Evolutionary conservation across 1,139 yeast genomes (phyloP).

Genomic region (Suhomyces yuchorum): DNA sequence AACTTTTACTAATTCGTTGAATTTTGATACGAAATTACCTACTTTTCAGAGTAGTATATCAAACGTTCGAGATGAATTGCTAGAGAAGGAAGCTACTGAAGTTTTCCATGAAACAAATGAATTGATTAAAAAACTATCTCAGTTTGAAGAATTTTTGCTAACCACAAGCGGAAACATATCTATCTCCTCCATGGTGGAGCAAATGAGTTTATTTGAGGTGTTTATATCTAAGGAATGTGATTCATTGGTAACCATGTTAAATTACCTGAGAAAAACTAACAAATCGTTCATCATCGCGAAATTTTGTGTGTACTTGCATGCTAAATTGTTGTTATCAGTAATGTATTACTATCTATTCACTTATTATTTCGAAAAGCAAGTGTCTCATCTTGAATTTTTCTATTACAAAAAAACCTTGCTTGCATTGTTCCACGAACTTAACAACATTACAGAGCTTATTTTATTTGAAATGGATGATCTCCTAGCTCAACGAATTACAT

Average conservation of each 20-base stretch:
- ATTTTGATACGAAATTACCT: slow-evolving; percentile 29
- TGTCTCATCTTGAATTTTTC: slow-evolving; percentile 24
- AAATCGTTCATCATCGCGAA: slow-evolving; percentile 9
- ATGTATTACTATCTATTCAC: slow-evolving; percentile 29
- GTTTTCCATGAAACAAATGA: slow-evolving; percentile 17
- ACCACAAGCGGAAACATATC: slow-evolving; percentile 17
- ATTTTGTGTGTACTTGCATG: slow-evolving; percentile 13
- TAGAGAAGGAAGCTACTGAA: slow-evolving; percentile 25
- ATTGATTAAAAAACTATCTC: slow-evolving; percentile 3
- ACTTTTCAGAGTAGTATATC: slow-evolving; percentile 19
- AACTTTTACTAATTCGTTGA: slow-evolving; percentile 20
- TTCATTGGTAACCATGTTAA: slow-evolving; percentile 10
- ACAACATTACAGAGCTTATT: slow-evolving; percentile 12
- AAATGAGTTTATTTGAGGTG: slow-evolving; percentile 18
- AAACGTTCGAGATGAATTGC: slow-evolving; percentile 19
- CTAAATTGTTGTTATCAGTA: slow-evolving; percentile 23
- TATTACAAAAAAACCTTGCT: slow-evolving; percentile 28
- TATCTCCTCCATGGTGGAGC: slow-evolving; percentile 14
- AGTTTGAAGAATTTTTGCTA: slow-evolving; percentile 12
- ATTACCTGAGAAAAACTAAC: background rate
- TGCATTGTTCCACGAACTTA: slow-evolving; percentile 24
- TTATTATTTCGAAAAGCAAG: slow-evolving; percentile 26
- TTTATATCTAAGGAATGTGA: slow-evolving; percentile 15
- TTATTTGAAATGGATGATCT: slow-evolving; percentile 8
- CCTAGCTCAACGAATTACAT: slow-evolving; percentile 17